These are phyloP conservation scores for Alternaria sp. DNA, from an alignment of 2,329 filamentous ascomycete genomes.

Conservation along the genomic window DNA sequence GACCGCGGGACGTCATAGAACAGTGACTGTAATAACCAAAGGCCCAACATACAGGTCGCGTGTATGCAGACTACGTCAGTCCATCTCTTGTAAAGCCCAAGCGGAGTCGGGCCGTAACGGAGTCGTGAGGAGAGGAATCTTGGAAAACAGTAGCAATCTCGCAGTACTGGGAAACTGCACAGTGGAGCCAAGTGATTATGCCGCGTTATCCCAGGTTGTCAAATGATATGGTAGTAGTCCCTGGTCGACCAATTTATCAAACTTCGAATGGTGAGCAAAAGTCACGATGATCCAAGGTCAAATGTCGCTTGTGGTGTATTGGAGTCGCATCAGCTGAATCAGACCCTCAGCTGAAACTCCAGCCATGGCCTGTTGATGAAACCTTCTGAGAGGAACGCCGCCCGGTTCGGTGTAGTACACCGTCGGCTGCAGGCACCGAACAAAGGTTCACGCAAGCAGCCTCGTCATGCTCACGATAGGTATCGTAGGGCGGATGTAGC, in stretches of 20 bases:
- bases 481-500: slow-evolving; percentile 27
- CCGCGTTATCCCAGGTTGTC: slow-evolving; percentile 20
- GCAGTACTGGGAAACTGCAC: slow-evolving; percentile 11
- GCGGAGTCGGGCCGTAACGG: slow-evolving; percentile 11
- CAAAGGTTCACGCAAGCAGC: slow-evolving; percentile 41
- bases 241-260: slow-evolving; percentile 7
- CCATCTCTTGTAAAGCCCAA: slow-evolving; percentile 6
- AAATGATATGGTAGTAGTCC: slow-evolving; percentile 22
- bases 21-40: not conserved
- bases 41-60: slow-evolving; percentile 1
- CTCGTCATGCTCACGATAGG: slow-evolving; percentile 20
- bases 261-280: slow-evolving; percentile 5
- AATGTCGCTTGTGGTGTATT: slow-evolving; percentile 34
- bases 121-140: slow-evolving; percentile 16
- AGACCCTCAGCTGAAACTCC: slow-evolving; percentile 12
- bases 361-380: not conserved
- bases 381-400: slow-evolving; percentile 5
- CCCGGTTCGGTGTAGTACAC: slow-evolving; percentile 10
- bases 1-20: slow-evolving; percentile 5
- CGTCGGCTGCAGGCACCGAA: slow-evolving; percentile 26
- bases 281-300: slow-evolving; percentile 16
- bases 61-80: slow-evolving; percentile 1
- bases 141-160: slow-evolving; percentile 12
- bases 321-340: slow-evolving; percentile 37
- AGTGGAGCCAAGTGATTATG: slow-evolving; percentile 17